A percentile compares a stretch with the other conserved stretches of the same genome.
Evolutionary conservation across 2,329 filamentous ascomycete genomes (phyloP).

Genomic region (Colletotrichum cuscutae): DNA sequence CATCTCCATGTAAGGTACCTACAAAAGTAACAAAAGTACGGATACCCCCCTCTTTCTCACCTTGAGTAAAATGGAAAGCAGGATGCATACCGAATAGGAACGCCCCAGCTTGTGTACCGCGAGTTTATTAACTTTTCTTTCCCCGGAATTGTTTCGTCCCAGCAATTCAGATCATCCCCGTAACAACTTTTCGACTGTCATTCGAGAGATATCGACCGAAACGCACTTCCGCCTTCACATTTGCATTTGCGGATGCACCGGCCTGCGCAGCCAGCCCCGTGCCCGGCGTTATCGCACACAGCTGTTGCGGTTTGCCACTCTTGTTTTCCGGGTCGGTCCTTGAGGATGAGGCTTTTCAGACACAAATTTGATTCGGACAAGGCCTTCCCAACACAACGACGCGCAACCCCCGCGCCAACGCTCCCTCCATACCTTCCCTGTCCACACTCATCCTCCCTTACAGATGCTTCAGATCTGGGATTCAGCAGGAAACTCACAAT

Average conservation of each 20-base stretch:
- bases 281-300: neutral
- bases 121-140: conserved; percentile 4
- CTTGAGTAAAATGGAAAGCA: too few relatives aligned
- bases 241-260: neutral
- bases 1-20: too few relatives aligned
- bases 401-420: neutral
- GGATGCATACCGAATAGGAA: neutral
- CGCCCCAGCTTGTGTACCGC: conserved; percentile 5
- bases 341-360: conserved; percentile 1
- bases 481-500: neutral
- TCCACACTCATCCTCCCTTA: neutral
- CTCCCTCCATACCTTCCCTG: neutral
- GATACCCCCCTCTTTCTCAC: neutral
- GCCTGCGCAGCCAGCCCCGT: neutral
- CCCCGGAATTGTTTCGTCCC: conserved; percentile 8
- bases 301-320: neutral
- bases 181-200: neutral
- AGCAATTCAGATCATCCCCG: neutral
- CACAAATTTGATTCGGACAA: conserved; percentile 5
- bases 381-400: conserved; percentile 13
- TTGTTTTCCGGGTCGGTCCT: conserved; percentile 3
- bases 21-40: too few relatives aligned
- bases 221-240: neutral
- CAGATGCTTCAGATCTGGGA: neutral
- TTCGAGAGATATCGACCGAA: neutral